Conservation (phyloP, 2,329 filamentous ascomycete genomes). For the Furcasterigmium sp. region DNA sequence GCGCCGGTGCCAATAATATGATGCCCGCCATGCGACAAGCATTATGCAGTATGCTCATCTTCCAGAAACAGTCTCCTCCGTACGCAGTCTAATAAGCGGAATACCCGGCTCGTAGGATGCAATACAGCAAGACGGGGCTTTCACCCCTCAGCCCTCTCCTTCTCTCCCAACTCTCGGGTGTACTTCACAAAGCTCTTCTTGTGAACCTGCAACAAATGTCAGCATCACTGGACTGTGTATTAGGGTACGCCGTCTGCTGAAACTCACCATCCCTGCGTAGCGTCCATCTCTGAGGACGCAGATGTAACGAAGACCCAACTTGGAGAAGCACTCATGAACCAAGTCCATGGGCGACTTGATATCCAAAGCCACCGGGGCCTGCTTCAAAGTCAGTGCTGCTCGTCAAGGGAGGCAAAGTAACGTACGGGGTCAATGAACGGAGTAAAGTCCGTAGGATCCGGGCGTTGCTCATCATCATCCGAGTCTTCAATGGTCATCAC, state of each 20-base stretch:
- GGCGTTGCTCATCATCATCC: constrained; percentile 47
- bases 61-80: no score
- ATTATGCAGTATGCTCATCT: no score
- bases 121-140: no score
- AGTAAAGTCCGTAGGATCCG: constrained; percentile 78
- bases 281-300: constrained; percentile 81
- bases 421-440: constrained; percentile 81
- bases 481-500: constrained; percentile 55
- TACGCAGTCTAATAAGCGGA: no score
- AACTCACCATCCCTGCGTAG: constrained; percentile 79
- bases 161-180: constrained; percentile 73
- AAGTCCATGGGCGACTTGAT: constrained; percentile 88
- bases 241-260: not conserved
- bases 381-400: not conserved
- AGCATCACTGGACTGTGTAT: not conserved
- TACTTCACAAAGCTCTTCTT: constrained; percentile 98
- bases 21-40: not conserved
- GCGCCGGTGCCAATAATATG: not conserved
- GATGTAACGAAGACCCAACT: constrained; percentile 86
- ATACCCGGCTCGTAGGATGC: no score
- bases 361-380: constrained; percentile 83
- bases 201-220: constrained; percentile 55
- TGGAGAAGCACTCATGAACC: constrained; percentile 94
- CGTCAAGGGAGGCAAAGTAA: constrained; percentile 5
- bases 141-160: constrained; percentile 17